Evolutionary conservation across 768 basidiomycete genomes (phyloP), one percentile per base, ranked within the genome.

Genomic region (Zangia roseola): DNA sequence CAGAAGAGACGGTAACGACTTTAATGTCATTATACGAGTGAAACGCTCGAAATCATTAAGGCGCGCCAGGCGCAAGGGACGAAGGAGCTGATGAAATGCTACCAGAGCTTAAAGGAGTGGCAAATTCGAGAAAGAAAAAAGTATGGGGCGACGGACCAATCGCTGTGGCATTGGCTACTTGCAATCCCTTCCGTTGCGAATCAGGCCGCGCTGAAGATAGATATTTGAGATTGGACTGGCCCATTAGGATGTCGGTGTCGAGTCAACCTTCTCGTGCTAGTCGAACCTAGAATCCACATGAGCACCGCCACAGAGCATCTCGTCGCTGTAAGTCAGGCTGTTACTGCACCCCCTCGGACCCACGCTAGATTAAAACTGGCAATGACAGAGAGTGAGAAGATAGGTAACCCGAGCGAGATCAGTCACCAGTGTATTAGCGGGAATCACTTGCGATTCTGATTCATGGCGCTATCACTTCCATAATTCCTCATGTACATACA

Each of bases 41-140:
- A 21, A 28, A 35, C 35, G 9, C 28, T 38, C 48, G 25, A 54
- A 40, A 57, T 59, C 59, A 66, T 64, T 25, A 47, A 54, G 41
- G 62, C 64, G 64, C 64, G 40, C 64, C 64, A 43, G 64, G 64
- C 64, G 62, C 64, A 60, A 44, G 45, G 6, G 35, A 40, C 62
- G 58, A 44, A 47, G 7, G 35, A 40, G n/a, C 21, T 28, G 21
- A 45, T 10, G 39, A 33, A 49, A 47, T 45, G 13, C 43, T 53
- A 58, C 56, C 58, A 50, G 59, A 50, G 55, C 36, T 55, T 46
- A 41, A 50, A 42, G 35, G 55, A 46, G 36, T 17, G 40, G 5
- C 21, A 13, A 14, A 24, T 37, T 6, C 14, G 10, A 38, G 49
- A 36, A 16, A n/a, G n/a, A n/a, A 47, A 53, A 42, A 37, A 41